A percentile compares a stretch with the other conserved stretches of the same genome.
Evolutionary conservation across 2,329 filamentous ascomycete species (phyloP).

Genomic region (Hyphodiscus sp.): DNA sequence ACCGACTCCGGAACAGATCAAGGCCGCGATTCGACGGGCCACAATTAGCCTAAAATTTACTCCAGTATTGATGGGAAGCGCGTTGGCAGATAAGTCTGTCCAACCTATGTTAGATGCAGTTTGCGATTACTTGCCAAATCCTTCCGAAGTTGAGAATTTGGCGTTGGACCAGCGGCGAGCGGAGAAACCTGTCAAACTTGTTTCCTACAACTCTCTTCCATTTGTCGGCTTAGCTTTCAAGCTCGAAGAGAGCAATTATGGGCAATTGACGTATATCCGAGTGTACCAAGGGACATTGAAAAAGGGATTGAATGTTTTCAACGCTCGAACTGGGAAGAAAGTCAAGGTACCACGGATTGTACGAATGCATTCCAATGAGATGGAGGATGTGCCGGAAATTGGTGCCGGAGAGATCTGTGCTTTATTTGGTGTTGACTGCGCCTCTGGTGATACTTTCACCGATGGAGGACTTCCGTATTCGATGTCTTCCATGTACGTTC

Average conservation of each 20-base stretch:
- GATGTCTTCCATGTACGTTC: conserved; percentile 98
- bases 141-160: conserved; percentile 79
- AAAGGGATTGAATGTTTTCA: conserved; percentile 88
- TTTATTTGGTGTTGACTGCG: conserved; percentile 96
- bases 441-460: conserved; percentile 96
- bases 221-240: conserved; percentile 98
- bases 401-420: conserved; percentile 97
- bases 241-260: conserved; percentile 97
- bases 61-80: conserved; percentile 94
- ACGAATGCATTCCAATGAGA: conserved; percentile 98
- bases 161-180: conserved; percentile 76
- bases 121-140: conserved; percentile 92
- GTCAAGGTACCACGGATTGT: conserved; percentile 96
- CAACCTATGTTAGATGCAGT: conserved; percentile 97
- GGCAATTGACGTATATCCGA: conserved; percentile 95
- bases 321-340: conserved; percentile 90
- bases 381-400: conserved; percentile 92
- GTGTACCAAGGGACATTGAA: conserved; percentile 90
- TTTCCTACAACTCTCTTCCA: conserved; percentile 88
- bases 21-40: conserved; percentile 81
- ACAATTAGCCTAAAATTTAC: conserved; percentile 89
- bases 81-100: conserved; percentile 87
- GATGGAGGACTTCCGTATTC: conserved; percentile 87
- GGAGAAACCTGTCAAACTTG: conserved; percentile 77
- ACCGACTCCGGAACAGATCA: conserved; percentile 77